Base-by-base conservation (phyloP, 1,139 yeast species). In the Pichia sp. region DNA sequence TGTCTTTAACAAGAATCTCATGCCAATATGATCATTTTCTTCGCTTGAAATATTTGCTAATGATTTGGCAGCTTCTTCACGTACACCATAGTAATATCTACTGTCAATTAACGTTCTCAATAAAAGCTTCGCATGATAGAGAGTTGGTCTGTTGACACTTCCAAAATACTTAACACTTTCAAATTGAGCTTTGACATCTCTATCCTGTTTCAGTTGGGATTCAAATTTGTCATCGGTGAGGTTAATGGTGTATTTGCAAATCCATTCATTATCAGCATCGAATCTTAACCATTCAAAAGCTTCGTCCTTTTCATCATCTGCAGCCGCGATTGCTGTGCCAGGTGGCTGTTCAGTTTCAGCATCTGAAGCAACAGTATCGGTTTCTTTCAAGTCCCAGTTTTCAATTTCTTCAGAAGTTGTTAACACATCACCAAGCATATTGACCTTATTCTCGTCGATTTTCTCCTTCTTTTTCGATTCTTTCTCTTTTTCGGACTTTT, bases 221-320 rank as follows among this genome's bases (percentile, higher is more conserved):
- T 90, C 89, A 65, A 79, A 93, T 97, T 93, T 94, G 62, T 89
- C 87, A 60, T 90, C 98, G 0, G 96, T 96, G 65, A 91, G 97
- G 56, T 84, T 86, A 33, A 94, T 81, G 52, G 83, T 76, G 27
- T 88, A 72, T 54, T 78, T 79, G 48, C 96, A 89, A 43, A 94
- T 85, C 99, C 99, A 94, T 65, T 94, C 99, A 60, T 85, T 87
- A 66, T 94, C 99, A 0, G 97, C 91, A 67, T 94, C 99, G 10
- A 91, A 89, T 57, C 99, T 75, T 37, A 94, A 76, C 99, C 99
- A 94, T 61, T 94, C 99, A 67, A 90, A 94, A 0, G 97, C 96
- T 62, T 93, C 98, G 34, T 44, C 53, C 28, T 50, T 47, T 11
- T 47, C 53, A 7, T 47, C 50, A 18, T 48, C 52, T 9, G 22